phyloP scores from a whole-genome alignment of 2,329 filamentous ascomycete genomes.

The Neofusicoccum umdonicola region DNA sequence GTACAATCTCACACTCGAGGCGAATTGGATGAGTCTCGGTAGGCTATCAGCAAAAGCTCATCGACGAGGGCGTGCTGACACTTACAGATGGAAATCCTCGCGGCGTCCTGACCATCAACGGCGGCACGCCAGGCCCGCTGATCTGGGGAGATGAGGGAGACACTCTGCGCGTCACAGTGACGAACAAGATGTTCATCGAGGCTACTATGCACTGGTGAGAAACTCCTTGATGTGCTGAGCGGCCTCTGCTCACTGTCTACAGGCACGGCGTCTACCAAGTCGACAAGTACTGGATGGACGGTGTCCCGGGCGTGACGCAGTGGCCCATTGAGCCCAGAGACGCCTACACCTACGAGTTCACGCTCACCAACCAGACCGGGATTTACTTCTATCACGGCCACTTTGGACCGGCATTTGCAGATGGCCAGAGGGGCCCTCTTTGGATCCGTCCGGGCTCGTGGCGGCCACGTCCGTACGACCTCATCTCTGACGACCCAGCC shows the following conservation, averaged over 20 bases:
- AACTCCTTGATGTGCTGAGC: slow-evolving; percentile 4
- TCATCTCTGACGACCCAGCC: slow-evolving; percentile 44
- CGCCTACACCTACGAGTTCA: slow-evolving; percentile 54
- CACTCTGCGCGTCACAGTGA: slow-evolving; percentile 34
- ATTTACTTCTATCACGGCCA: slow-evolving; percentile 64
- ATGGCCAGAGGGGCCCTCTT: slow-evolving; percentile 60
- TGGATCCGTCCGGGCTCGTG: slow-evolving; percentile 44
- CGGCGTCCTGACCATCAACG: slow-evolving; percentile 31
- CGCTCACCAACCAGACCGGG: slow-evolving; percentile 54
- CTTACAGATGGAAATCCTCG: slow-evolving; percentile 19
- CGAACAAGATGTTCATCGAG: slow-evolving; percentile 49
- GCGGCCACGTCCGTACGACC: slow-evolving; percentile 47
- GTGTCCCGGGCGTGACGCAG: slow-evolving; percentile 58
- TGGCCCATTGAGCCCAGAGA: slow-evolving; percentile 49
- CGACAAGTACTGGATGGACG: slow-evolving; percentile 59
- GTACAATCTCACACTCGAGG: slow-evolving; percentile 22
- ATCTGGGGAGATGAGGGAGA: slow-evolving; percentile 27
- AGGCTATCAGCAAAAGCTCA: neutral
- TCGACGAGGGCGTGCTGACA: neutral
- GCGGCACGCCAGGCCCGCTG: slow-evolving; percentile 45
- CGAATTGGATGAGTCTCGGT: slow-evolving; percentile 18
- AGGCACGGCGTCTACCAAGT: slow-evolving; percentile 47
- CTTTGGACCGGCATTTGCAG: slow-evolving; percentile 55
- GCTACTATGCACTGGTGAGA: slow-evolving; percentile 54
- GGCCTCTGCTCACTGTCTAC: neutral